Percentiles rank a stretch among this genome's conserved stretches.
These are phyloP conservation scores for Penicillium lividum DNA, from an alignment of 495 filamentous ascomycete species.

Conservation along the genomic window DNA sequence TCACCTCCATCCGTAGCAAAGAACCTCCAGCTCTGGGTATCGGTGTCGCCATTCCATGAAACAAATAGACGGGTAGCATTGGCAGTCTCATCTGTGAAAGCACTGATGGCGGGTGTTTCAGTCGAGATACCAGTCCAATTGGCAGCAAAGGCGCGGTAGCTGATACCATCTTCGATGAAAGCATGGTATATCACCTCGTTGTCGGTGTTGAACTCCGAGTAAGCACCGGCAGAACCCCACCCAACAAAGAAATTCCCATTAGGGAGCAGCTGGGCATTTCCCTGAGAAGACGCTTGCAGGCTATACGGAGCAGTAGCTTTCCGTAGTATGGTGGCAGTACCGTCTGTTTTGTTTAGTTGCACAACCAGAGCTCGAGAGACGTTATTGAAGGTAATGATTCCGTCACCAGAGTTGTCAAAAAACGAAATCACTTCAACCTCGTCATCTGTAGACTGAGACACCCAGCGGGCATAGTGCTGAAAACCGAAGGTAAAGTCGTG, in stretches of 20 bases:
- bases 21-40: constrained; percentile 26
- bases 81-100: constrained; percentile 12
- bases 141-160: constrained; percentile 24
- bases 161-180: constrained; percentile 32
- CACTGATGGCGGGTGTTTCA: constrained; percentile 27
- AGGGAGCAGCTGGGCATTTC: constrained; percentile 52
- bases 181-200: constrained; percentile 29
- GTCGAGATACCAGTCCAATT: constrained; percentile 27
- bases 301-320: constrained; percentile 23
- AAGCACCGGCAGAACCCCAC: constrained; percentile 50
- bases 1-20: too few species aligned
- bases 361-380: not conserved
- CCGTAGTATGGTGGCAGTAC: not conserved
- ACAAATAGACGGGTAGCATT: constrained; percentile 22
- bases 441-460: not conserved
- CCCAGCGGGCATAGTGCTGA: not conserved
- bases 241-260: constrained; percentile 49
- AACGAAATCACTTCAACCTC: not conserved
- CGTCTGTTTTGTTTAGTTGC: not conserved
- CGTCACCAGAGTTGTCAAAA: not conserved
- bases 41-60: constrained; percentile 44
- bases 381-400: not conserved
- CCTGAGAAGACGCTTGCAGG: constrained; percentile 49
- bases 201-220: constrained; percentile 45
- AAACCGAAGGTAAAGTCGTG: too few species aligned